These are phyloP conservation scores for Tagetes erecta DNA, from an alignment of 129 eudicot genomes.

Conservation along the genomic window DNA sequence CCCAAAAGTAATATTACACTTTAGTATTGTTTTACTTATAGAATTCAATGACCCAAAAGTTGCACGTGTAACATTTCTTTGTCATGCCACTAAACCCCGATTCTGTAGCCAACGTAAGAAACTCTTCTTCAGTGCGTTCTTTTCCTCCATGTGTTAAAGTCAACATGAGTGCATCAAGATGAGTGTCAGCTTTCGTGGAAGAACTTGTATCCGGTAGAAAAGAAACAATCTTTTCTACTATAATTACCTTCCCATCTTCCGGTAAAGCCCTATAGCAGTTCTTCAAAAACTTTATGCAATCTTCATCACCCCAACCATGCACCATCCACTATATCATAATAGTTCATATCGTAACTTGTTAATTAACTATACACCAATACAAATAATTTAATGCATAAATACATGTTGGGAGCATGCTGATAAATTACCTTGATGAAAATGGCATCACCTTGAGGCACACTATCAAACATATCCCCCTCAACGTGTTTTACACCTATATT, in stretches of 20 bases:
- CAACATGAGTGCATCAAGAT: constrained; percentile 3
- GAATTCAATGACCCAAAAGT: constrained; percentile 13
- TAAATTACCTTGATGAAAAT: constrained; percentile 5
- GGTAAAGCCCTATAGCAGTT: constrained; percentile 8
- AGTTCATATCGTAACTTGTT: neutral
- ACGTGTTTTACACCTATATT: no score
- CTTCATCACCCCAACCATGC: neutral
- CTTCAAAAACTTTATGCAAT: neutral
- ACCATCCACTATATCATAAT: neutral
- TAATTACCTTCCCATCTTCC: constrained; percentile 4
- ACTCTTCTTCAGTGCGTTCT: constrained; percentile 5
- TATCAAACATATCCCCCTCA: constrained; percentile 8
- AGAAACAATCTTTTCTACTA: neutral
- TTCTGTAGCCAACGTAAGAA: neutral
- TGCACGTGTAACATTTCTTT: constrained; percentile 4
- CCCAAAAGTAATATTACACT: neutral
- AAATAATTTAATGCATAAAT: no score
- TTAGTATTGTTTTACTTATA: neutral
- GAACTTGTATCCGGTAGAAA: constrained; percentile 7
- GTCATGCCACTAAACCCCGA: constrained; percentile 9
- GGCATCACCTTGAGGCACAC: constrained; percentile 11
- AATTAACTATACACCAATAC: neutral
- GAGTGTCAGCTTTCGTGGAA: neutral
- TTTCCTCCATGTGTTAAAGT: constrained; percentile 9
- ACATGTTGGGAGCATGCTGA: neutral